Conservation (phyloP, 169 alveolate genomes). For the Cryptosporidium bovis region DNA sequence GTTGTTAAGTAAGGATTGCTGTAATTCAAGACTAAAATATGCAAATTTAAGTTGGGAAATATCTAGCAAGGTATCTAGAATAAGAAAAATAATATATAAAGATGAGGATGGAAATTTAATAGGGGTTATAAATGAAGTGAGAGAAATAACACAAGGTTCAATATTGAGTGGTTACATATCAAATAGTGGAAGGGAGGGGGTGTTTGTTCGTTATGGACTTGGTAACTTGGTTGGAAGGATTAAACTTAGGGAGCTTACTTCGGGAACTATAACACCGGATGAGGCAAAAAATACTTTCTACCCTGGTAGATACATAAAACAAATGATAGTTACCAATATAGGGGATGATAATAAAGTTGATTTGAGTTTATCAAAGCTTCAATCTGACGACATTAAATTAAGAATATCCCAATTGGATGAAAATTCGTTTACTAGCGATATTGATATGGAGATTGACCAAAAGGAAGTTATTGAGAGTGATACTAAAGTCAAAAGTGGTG, state of each 20-base stretch:
- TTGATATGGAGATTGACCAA: neutral
- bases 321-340: conserved; percentile 11
- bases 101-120: neutral
- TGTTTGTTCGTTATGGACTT: conserved; percentile 56
- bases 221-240: conserved; percentile 58
- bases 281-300: conserved; percentile 26
- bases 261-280: conserved; percentile 46
- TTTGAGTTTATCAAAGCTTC: conserved; percentile 47
- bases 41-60: conserved; percentile 16
- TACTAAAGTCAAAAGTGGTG: neutral
- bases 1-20: neutral
- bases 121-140: neutral
- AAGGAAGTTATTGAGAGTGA: neutral
- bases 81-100: conserved; percentile 13
- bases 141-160: conserved; percentile 16
- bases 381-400: conserved; percentile 46
- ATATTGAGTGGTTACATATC: conserved; percentile 51
- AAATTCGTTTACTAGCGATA: neutral
- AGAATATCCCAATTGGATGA: conserved; percentile 39
- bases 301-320: conserved; percentile 21
- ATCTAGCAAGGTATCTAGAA: conserved; percentile 35
- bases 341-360: conserved; percentile 40
- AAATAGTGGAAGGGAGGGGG: conserved; percentile 66
- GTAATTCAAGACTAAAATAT: conserved; percentile 13
- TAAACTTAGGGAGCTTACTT: conserved; percentile 52